Evolutionary conservation across 2,329 filamentous ascomycete species (phyloP).

Genomic region (Sporothrix protearum): DNA sequence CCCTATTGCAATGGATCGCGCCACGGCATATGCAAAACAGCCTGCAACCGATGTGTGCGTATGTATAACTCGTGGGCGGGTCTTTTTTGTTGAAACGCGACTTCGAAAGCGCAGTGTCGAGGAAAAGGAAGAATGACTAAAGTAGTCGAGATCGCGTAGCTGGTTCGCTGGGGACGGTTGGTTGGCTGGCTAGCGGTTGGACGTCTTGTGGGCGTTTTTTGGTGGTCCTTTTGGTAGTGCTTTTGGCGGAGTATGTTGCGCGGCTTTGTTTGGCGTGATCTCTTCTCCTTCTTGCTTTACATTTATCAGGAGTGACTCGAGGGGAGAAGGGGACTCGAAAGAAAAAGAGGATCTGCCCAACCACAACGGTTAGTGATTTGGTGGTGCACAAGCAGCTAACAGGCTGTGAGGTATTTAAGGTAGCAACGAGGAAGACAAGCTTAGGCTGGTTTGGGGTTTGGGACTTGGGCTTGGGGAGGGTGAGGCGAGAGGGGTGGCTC

Average conservation of each 20-base stretch:
- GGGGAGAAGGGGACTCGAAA: constrained; percentile 5
- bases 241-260: background rate
- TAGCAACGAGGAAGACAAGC: constrained; percentile 24
- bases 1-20: constrained; percentile 45
- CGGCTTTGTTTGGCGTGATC: constrained; percentile 3
- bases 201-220: too few relatives aligned
- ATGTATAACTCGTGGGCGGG: background rate
- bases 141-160: constrained; percentile 19
- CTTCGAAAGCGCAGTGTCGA: background rate
- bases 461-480: constrained; percentile 24
- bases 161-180: constrained; percentile 15
- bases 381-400: constrained; percentile 28
- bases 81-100: too few relatives aligned
- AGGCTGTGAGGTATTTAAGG: constrained; percentile 39
- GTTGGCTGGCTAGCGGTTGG: constrained; percentile 27
- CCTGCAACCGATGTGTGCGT: constrained; percentile 47
- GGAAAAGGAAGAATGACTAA: background rate
- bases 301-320: too few relatives aligned
- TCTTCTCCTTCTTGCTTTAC: too few relatives aligned
- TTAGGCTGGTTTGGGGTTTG: constrained; percentile 36
- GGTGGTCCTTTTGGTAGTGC: background rate
- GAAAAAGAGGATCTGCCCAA: constrained; percentile 40
- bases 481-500: constrained; percentile 14
- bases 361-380: constrained; percentile 33
- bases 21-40: constrained; percentile 54